Evolutionary conservation across 768 basidiomycete species (phyloP).

Genomic region (Sarcodon sp.): DNA sequence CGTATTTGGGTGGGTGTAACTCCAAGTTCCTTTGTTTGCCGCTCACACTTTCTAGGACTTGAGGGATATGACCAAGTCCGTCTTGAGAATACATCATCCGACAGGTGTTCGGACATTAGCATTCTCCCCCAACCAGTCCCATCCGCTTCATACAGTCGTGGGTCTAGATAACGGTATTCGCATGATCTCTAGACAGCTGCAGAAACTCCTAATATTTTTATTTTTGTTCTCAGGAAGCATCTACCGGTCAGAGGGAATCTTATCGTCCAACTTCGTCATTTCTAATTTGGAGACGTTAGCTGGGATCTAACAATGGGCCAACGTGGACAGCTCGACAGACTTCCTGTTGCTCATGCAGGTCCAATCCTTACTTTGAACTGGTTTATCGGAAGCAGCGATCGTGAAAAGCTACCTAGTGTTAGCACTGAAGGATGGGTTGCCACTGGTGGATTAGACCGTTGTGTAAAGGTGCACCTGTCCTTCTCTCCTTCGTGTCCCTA

Average conservation of each 20-base stretch:
- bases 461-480: slow-evolving; percentile 45
- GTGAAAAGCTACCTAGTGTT: slow-evolving; percentile 3
- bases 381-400: slow-evolving; percentile 27
- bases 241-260: neutral
- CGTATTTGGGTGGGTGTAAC: slow-evolving; percentile 56
- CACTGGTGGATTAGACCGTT: slow-evolving; percentile 68
- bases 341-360: slow-evolving; percentile 62
- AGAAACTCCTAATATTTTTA: neutral
- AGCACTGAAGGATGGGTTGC: slow-evolving; percentile 41
- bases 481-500: neutral
- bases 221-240: neutral
- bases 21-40: neutral
- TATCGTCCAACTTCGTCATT: neutral
- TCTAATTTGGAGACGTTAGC: slow-evolving; percentile 17
- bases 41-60: slow-evolving; percentile 31
- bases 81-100: slow-evolving; percentile 61
- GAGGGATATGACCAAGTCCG: slow-evolving; percentile 54
- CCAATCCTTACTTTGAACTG: slow-evolving; percentile 68
- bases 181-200: neutral
- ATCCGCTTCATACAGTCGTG: slow-evolving; percentile 52
- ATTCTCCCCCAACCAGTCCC: slow-evolving; percentile 53
- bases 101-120: slow-evolving; percentile 55
- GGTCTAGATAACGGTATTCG: slow-evolving; percentile 18
- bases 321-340: slow-evolving; percentile 55
- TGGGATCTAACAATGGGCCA: slow-evolving; percentile 78